A percentile compares a stretch with the other conserved stretches of the same genome.
phyloP scores from a whole-genome alignment of 305 asterid genomes.

The Fraxinus paxiana region DNA sequence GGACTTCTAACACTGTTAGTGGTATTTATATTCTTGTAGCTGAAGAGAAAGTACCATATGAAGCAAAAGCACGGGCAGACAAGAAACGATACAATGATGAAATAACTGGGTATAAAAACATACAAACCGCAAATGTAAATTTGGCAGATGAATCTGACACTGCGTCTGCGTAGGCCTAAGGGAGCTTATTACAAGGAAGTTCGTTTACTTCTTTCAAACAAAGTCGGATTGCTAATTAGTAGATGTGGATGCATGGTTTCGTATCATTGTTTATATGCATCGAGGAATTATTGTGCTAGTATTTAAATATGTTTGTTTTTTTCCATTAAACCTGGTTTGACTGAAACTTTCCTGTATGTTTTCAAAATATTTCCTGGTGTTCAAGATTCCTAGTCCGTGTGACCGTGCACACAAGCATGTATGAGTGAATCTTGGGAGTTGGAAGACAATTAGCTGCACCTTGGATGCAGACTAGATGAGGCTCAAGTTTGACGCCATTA shows the following conservation, averaged over 20 bases:
- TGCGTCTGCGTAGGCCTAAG: constrained; percentile 24
- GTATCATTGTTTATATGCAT: background rate
- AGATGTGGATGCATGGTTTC: background rate
- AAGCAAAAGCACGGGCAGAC: constrained; percentile 82
- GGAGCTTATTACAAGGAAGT: background rate
- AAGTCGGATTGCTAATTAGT: background rate
- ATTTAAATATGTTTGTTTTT: background rate
- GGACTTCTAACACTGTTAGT: background rate
- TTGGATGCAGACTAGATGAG: background rate
- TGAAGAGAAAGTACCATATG: constrained; percentile 83
- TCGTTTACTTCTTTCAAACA: background rate
- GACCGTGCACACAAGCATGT: background rate
- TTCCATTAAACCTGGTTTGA: background rate
- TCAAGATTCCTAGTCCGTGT: background rate
- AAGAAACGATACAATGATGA: constrained; percentile 69
- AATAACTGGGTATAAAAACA: constrained; percentile 62
- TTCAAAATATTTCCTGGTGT: background rate
- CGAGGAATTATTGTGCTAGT: background rate
- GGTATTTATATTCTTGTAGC: constrained; percentile 38
- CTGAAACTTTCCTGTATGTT: background rate
- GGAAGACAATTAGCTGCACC: background rate
- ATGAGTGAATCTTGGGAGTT: background rate
- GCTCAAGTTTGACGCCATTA: too few relatives aligned
- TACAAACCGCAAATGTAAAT: constrained; percentile 41
- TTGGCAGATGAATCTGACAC: constrained; percentile 60